Base-by-base conservation (phyloP, 768 basidiomycete species). In the Leccinellum albellum region DNA sequence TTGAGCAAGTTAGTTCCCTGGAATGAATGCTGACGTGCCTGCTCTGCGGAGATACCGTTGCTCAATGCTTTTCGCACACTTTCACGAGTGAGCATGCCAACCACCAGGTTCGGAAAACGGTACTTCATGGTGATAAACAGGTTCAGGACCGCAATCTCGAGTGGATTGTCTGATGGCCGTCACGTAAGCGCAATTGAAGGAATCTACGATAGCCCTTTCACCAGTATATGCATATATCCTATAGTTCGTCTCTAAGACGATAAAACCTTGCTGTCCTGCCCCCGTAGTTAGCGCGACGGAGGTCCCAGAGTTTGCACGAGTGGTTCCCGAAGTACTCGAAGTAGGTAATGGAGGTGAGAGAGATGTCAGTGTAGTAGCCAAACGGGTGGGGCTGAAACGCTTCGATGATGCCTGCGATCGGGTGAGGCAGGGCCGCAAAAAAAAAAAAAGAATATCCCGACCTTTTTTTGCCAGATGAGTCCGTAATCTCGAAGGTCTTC, bases 241-340 rank as follows among this genome's bases (percentile, higher is more conserved):
- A 76, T 98, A 98, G 76, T 99, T 98, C 20, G 97, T 98, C 77
- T 99, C 97, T 44, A 99, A 80, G 63, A 98, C 86, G 64, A 98
- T 88, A 77, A 97, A 98, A 14, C 95, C 93, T 71, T 96, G 85
- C 67, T 86, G 79, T 31, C 82, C 80, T 46, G 82, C 82, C 49
- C 79, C 78, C 29, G 79, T 79, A 12, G 84, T 77, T 55, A 71
- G 59, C 44, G 72, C 60, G 13, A 71, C 61, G 6, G 64, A 61
- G n/a, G 68, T 51, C 33, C 40, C 62, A 6, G 66, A 55, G 32
- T 46, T 54, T 35, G 47, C 23, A 14, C 55, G 59, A 12, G 68
- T 52, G 32, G 57, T 60, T 23, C 68, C 62, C 2, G 70, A 61
- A 29, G 62, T 59, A 57, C 59, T 64, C 9, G 82, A 82, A 53